A percentile compares a stretch with the other conserved stretches of the same genome.
phyloP scores from a whole-genome alignment of 2,329 filamentous ascomycete genomes.

The Aspergillus sojae region DNA sequence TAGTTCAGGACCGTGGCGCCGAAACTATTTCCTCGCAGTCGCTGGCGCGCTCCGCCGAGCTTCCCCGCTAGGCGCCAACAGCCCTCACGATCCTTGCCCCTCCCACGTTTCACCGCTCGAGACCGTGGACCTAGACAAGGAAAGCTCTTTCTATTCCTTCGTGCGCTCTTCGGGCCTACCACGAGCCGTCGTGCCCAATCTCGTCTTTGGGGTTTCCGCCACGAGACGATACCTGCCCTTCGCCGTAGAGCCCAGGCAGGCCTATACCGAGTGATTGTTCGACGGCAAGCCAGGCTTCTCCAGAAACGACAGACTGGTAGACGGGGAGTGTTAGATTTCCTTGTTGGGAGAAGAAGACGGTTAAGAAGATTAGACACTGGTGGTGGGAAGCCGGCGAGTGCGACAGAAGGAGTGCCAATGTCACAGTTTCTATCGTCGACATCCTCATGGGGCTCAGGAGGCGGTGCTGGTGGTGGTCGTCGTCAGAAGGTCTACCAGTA shows the following conservation, averaged over 20 bases:
- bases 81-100: constrained; percentile 17
- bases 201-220: constrained; percentile 69
- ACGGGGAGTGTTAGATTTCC: constrained; percentile 27
- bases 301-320: constrained; percentile 43
- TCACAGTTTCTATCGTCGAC: constrained; percentile 30
- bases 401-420: constrained; percentile 24
- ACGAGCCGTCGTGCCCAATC: constrained; percentile 66
- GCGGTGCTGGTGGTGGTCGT: constrained; percentile 56
- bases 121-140: constrained; percentile 18
- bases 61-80: constrained; percentile 20
- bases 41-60: constrained; percentile 23
- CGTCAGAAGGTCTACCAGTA: constrained; percentile 77
- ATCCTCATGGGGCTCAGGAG: constrained; percentile 27
- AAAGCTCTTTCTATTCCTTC: constrained; percentile 55
- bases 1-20: constrained; percentile 27
- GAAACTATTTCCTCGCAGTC: constrained; percentile 21
- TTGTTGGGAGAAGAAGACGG: constrained; percentile 29
- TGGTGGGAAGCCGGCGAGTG: constrained; percentile 21
- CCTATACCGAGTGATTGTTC: constrained; percentile 74
- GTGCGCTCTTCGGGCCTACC: constrained; percentile 65
- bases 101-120: constrained; percentile 19
- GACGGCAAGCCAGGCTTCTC: constrained; percentile 60
- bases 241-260: constrained; percentile 73
- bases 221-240: constrained; percentile 72
- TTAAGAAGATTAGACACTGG: constrained; percentile 19